Base-by-base conservation (phyloP, 1,284 basidiomycete genomes). In the Dichomitus squalens region DNA sequence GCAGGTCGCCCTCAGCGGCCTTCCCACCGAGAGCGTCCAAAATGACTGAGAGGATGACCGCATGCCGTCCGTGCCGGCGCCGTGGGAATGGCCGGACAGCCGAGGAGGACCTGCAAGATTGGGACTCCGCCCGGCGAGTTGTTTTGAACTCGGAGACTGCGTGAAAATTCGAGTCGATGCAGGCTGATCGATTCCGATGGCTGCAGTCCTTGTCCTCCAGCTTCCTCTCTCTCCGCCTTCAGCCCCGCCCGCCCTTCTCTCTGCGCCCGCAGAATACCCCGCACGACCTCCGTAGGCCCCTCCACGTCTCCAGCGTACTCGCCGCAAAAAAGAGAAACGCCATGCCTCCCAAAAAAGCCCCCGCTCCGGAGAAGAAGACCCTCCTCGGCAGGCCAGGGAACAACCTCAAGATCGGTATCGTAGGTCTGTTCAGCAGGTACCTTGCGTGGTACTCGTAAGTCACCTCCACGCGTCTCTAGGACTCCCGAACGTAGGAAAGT, bases 351-450 rank as follows among this genome's bases (percentile, higher is more conserved):
- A 94, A 93, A 78, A 94, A 93, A 75, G 84, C 85, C 55, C 78
- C 80, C 55, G 79, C 71, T 29, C 79, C 79, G 35, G 92, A 94
- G 78, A 96, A 95, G 80, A 96, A 93, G 77, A 77, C 80, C 38
- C 76, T 95, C 25, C 86, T 98, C 47, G 95, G 95, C 47, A 80
- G 95, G 62, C 95, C 96, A 38, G 83, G 91, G 62, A 98, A 98
- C 79, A 97, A 97, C 79, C 80, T 92, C 66, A 92, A 95, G 84
- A 92, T 96, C 70, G 95, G 95, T 74, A 96, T 98, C 82, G 95
- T 98, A 79, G 95, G 93, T 92, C 74, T 77, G 87, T 84, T 76
- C 68, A 66, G 49, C 60, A 49, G 34, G 43, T 60, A 53, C 60
- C 48, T 61, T 53, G 64, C 21, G 52, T 51, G 8, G 33, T 55